phyloP scores from a whole-genome alignment of 495 filamentous ascomycete species.

The Penicillium riverlandense region DNA sequence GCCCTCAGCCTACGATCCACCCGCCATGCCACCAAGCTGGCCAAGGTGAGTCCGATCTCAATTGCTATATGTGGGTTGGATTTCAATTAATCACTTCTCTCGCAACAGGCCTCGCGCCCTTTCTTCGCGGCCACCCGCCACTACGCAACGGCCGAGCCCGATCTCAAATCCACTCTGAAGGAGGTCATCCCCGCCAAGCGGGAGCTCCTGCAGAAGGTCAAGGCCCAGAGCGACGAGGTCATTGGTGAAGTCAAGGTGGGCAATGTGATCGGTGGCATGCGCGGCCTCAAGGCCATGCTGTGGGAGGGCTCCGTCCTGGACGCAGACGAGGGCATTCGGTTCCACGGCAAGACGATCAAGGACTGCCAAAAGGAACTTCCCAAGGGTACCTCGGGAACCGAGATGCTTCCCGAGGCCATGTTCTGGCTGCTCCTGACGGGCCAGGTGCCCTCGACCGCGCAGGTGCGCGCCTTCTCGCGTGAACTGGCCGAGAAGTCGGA shows the following conservation, averaged over 20 bases:
- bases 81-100: background rate
- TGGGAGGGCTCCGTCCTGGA: conserved; percentile 99
- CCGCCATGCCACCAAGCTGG: conserved; percentile 32
- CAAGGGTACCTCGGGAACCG: conserved; percentile 87
- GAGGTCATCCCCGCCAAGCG: conserved; percentile 84
- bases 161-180: conserved; percentile 78
- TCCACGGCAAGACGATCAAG: conserved; percentile 96
- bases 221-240: conserved; percentile 70
- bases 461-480: conserved; percentile 73
- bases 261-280: conserved; percentile 93
- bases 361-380: conserved; percentile 92
- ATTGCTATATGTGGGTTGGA: background rate
- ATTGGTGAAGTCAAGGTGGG: conserved; percentile 93
- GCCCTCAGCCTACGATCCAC: conserved; percentile 31
- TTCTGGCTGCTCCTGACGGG: conserved; percentile 98
- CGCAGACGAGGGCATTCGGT: conserved; percentile 93
- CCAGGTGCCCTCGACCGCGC: conserved; percentile 72
- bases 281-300: conserved; percentile 93
- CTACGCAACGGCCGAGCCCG: conserved; percentile 65
- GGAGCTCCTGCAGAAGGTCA: conserved; percentile 85
- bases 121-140: conserved; percentile 18
- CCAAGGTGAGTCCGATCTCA: conserved; percentile 20
- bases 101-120: conserved; percentile 19
- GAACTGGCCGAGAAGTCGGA: conserved; percentile 81
- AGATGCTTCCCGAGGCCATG: conserved; percentile 99